A percentile compares a stretch with the other conserved stretches of the same genome.
Conservation (phyloP, 108 stramenopile genomes). For the Cylindrotheca closterium region DNA sequence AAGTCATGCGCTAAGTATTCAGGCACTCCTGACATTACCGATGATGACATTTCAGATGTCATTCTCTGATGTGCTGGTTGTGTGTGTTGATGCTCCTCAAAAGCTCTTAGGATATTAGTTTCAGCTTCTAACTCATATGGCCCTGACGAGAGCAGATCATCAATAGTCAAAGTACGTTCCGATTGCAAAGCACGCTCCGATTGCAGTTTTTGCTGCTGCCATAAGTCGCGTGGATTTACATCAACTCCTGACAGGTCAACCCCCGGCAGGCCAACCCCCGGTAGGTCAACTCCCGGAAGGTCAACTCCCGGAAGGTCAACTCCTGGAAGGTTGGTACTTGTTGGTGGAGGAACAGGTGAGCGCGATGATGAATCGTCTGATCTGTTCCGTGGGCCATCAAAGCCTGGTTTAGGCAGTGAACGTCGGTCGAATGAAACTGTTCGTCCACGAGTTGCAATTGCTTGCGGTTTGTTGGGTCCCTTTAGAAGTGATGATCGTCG, state of each 20-base stretch:
- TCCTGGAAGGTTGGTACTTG: not conserved
- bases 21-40: slow-evolving; percentile 18
- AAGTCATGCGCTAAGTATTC: slow-evolving; percentile 16
- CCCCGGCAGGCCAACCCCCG: not conserved
- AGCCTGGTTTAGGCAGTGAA: not conserved
- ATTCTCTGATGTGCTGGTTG: not conserved
- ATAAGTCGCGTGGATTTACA: not conserved
- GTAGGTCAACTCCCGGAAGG: not conserved
- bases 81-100: slow-evolving; percentile 15
- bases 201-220: too few species aligned
- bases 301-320: not conserved
- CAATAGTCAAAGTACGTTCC: slow-evolving; percentile 13
- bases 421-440: slow-evolving; percentile 14
- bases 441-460: not conserved
- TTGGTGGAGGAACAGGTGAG: too few species aligned
- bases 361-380: too few species aligned
- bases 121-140: slow-evolving; percentile 26
- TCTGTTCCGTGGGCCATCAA: too few species aligned
- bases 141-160: slow-evolving; percentile 13
- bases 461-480: not conserved
- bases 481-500: too few species aligned
- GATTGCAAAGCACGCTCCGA: too few species aligned
- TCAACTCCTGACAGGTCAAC: not conserved
- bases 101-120: slow-evolving; percentile 20
- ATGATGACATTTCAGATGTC: slow-evolving; percentile 4